Conservation (phyloP, 106 monocot genomes). For the Dendrobium huoshanense region DNA sequence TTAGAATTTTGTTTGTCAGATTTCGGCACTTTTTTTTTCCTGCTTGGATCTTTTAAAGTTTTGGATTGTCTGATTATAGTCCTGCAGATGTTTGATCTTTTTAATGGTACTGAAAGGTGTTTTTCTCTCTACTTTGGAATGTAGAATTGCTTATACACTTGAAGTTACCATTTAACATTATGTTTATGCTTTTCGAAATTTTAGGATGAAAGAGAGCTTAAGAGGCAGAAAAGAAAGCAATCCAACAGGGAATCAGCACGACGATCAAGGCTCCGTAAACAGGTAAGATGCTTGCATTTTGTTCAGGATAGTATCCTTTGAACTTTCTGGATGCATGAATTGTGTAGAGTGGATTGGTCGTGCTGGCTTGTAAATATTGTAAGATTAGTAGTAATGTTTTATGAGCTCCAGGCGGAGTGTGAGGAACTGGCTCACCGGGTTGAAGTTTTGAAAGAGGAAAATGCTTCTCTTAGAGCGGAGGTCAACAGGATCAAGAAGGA, state of each 20-base stretch:
- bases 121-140: neutral
- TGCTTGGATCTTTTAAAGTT: neutral
- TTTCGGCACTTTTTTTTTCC: neutral
- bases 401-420: conserved; percentile 55
- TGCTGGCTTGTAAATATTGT: neutral
- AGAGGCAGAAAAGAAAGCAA: conserved; percentile 71
- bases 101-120: neutral
- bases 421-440: conserved; percentile 65
- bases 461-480: conserved; percentile 54
- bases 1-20: neutral
- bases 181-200: neutral
- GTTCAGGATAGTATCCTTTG: neutral
- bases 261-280: conserved; percentile 68
- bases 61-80: neutral
- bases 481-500: conserved; percentile 54
- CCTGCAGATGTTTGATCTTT: neutral
- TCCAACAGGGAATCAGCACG: conserved; percentile 81
- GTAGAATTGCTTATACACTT: neutral
- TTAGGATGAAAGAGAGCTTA: conserved; percentile 72
- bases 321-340: neutral
- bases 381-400: neutral
- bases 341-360: neutral
- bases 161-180: neutral
- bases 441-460: conserved; percentile 60
- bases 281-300: conserved; percentile 27